phyloP scores from a whole-genome alignment of 2,329 filamentous ascomycete species.

The Aspergillus eucalypticola region DNA sequence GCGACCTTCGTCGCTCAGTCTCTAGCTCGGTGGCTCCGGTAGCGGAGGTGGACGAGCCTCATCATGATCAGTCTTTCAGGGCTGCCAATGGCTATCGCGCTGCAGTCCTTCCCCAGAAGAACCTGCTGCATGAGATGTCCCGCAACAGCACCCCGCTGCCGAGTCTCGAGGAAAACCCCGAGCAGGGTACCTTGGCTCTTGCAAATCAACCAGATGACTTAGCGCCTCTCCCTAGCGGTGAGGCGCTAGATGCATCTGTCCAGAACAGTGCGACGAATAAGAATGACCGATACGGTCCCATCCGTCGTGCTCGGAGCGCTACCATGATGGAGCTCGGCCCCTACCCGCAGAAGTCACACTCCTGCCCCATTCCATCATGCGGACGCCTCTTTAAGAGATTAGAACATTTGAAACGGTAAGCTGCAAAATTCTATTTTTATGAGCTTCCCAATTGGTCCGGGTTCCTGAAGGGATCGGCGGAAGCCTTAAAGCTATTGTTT shows the following conservation, averaged over 20 bases:
- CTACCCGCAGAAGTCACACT: slow-evolving; percentile 97
- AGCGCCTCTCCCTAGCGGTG: slow-evolving; percentile 62
- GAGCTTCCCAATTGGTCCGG: slow-evolving; percentile 24
- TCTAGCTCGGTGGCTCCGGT: slow-evolving; percentile 83
- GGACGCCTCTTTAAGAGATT: slow-evolving; percentile 97
- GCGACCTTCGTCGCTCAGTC: slow-evolving; percentile 86
- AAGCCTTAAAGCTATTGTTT: slow-evolving; percentile 44
- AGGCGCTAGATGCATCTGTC: slow-evolving; percentile 56
- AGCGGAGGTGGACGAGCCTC: slow-evolving; percentile 74
- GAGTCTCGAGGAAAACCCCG: slow-evolving; percentile 78
- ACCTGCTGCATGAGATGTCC: slow-evolving; percentile 75
- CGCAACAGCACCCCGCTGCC: slow-evolving; percentile 88
- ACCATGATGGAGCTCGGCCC: slow-evolving; percentile 96
- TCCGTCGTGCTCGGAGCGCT: slow-evolving; percentile 87
- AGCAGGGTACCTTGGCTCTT: slow-evolving; percentile 67
- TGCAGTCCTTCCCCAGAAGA: slow-evolving; percentile 73
- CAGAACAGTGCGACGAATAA: slow-evolving; percentile 61
- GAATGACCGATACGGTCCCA: slow-evolving; percentile 61
- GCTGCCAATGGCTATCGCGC: slow-evolving; percentile 70
- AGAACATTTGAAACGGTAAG: slow-evolving; percentile 98
- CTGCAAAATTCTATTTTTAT: slow-evolving; percentile 30
- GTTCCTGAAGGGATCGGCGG: slow-evolving; percentile 24
- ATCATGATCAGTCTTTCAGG: slow-evolving; percentile 76
- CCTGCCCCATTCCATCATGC: slow-evolving; percentile 97
- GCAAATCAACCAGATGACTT: slow-evolving; percentile 69